phyloP scores from a whole-genome alignment of 2,329 filamentous ascomycete species.

The Pseudonectria foliicola region DNA sequence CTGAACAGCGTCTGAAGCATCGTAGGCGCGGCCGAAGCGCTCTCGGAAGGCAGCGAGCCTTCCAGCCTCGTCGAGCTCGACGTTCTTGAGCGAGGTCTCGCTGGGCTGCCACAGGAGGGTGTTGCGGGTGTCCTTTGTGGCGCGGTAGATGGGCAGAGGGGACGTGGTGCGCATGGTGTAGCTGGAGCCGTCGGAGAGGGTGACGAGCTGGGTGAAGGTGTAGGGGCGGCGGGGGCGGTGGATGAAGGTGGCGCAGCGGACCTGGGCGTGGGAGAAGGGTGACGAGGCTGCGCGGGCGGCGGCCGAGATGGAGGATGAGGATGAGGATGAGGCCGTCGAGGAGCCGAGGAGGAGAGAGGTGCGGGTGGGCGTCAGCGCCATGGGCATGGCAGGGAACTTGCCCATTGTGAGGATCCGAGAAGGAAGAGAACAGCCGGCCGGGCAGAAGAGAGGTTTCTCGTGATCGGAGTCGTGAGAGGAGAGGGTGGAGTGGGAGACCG shows the following conservation, averaged over 20 bases:
- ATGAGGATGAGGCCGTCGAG: slow-evolving; percentile 18
- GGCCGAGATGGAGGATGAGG: slow-evolving; percentile 2
- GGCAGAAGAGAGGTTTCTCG: background rate
- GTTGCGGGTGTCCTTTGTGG: slow-evolving; percentile 80
- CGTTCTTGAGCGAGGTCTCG: slow-evolving; percentile 70
- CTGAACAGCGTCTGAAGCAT: slow-evolving; percentile 42
- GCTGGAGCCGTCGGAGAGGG: slow-evolving; percentile 83
- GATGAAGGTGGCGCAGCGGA: slow-evolving; percentile 78
- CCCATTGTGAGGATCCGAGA: slow-evolving; percentile 21
- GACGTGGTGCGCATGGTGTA: slow-evolving; percentile 74
- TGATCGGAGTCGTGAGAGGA: background rate
- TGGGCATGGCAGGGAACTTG: slow-evolving; percentile 21
- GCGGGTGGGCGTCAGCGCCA: slow-evolving; percentile 24
- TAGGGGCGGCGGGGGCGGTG: slow-evolving; percentile 86
- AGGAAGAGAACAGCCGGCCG: background rate
- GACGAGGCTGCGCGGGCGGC: too few species aligned
- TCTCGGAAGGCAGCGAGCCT: slow-evolving; percentile 78
- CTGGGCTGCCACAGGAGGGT: slow-evolving; percentile 85
- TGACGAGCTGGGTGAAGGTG: slow-evolving; percentile 94
- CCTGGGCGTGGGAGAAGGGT: slow-evolving; percentile 41
- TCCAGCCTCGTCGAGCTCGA: slow-evolving; percentile 94
- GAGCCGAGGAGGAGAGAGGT: slow-evolving; percentile 21
- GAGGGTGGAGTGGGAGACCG: too few species aligned
- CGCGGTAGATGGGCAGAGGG: slow-evolving; percentile 52
- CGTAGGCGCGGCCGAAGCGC: slow-evolving; percentile 78